Percentiles rank a stretch among this genome's conserved stretches.
Evolutionary conservation across 164 flowering plant genomes (phyloP).

Genomic region (Vitis vinifera): DNA sequence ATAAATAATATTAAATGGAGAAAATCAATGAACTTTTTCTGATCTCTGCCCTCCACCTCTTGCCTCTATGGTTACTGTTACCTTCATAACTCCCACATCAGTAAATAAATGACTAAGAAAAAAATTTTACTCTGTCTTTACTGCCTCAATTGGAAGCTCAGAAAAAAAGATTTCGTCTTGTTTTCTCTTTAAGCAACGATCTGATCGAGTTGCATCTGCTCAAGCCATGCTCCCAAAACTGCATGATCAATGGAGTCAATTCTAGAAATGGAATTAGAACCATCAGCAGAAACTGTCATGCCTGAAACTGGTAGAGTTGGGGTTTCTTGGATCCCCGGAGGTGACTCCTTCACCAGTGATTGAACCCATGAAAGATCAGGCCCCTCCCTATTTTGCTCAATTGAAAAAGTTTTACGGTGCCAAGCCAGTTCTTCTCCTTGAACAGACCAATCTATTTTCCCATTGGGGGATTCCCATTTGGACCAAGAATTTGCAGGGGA

Average conservation of each 20-base stretch:
- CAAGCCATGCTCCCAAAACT: conserved; percentile 2
- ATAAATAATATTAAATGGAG: no score
- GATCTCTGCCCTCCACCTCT: no score
- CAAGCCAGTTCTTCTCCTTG: conserved; percentile 18
- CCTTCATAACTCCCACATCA: no score
- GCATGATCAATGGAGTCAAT: conserved; percentile 6
- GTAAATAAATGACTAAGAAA: no score
- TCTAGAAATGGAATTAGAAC: not conserved
- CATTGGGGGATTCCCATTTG: conserved; percentile 34
- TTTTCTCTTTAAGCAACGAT: not conserved
- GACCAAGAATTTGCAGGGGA: conserved; percentile 57
- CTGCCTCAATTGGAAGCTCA: no score
- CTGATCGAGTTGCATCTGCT: conserved; percentile 10
- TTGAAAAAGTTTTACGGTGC: conserved; percentile 47
- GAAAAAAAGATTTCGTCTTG: no score
- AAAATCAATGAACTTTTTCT: no score
- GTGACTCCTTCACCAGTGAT: conserved; percentile 38
- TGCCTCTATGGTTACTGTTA: no score
- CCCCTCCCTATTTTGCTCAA: conserved; percentile 47
- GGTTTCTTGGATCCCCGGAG: conserved; percentile 13
- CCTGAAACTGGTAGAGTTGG: no score
- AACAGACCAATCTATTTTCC: conserved; percentile 43
- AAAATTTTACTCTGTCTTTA: no score
- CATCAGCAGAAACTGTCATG: no score
- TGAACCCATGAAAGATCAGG: conserved; percentile 46